A percentile compares a stretch with the other conserved stretches of the same genome.
phyloP scores from a whole-genome alignment of 2,329 filamentous ascomycete species.

The Diaporthe sp. region DNA sequence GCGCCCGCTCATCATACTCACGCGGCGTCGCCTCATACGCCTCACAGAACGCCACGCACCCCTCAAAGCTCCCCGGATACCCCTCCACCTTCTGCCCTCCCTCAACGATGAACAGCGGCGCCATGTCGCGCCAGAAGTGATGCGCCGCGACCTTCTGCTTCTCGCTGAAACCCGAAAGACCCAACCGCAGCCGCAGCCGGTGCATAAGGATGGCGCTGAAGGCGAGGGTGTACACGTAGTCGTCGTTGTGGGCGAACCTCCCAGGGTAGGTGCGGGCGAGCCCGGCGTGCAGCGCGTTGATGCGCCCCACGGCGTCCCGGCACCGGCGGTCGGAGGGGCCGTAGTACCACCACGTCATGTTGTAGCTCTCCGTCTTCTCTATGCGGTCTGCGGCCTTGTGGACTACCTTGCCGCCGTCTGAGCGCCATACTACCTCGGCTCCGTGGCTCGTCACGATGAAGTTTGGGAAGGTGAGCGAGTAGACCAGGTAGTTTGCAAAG shows the following conservation, averaged over 20 bases:
- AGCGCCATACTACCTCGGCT: neutral
- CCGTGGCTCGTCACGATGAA: neutral
- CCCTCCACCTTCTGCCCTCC: neutral
- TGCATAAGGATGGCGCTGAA: slow-evolving; percentile 10
- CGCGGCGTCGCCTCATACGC: slow-evolving; percentile 1
- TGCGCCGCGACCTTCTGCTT: slow-evolving; percentile 4
- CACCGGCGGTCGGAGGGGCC: neutral
- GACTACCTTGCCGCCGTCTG: slow-evolving; percentile 11
- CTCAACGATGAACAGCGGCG: neutral
- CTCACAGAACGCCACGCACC: slow-evolving; percentile 5
- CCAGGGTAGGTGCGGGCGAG: neutral
- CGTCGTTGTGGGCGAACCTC: neutral
- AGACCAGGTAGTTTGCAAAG: slow-evolving; percentile 7
- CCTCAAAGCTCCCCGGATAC: neutral
- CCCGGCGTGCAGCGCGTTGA: neutral
- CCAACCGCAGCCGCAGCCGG: slow-evolving; percentile 7
- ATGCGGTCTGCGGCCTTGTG: slow-evolving; percentile 1
- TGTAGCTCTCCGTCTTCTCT: slow-evolving; percentile 3
- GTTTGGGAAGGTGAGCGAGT: neutral
- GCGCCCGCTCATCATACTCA: slow-evolving; percentile 2
- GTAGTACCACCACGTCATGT: slow-evolving; percentile 19
- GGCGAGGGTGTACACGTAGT: slow-evolving; percentile 1
- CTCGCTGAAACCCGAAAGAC: neutral
- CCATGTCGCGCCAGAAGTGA: slow-evolving; percentile 9
- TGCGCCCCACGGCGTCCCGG: neutral